phyloP scores from a whole-genome alignment of 805 yeast genomes.

The Candida fluviatilis region DNA sequence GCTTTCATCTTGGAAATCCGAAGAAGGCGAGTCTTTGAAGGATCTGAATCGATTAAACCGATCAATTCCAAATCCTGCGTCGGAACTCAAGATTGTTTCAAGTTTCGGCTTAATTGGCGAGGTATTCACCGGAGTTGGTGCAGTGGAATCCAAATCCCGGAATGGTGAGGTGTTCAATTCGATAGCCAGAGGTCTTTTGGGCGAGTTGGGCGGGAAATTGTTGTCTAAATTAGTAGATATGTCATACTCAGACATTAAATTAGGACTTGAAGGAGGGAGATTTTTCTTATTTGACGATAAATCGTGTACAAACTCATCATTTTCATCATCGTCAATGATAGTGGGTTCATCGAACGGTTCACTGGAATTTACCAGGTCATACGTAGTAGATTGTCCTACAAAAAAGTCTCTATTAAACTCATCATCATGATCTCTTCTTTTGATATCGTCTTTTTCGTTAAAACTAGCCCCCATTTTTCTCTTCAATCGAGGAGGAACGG shows the following conservation, averaged over 20 bases:
- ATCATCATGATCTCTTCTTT: constrained; percentile 25
- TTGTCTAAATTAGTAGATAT: constrained; percentile 17
- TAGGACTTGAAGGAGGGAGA: constrained; percentile 35
- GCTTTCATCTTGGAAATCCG: constrained; percentile 25
- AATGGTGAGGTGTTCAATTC: constrained; percentile 3
- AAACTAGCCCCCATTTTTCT: constrained; percentile 42
- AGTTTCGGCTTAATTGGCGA: background rate
- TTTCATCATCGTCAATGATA: constrained; percentile 14
- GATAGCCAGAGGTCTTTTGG: constrained; percentile 6
- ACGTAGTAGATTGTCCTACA: background rate
- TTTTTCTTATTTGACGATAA: background rate
- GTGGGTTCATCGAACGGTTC: constrained; percentile 17
- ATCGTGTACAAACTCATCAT: constrained; percentile 5
- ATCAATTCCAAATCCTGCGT: constrained; percentile 50
- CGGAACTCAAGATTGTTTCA: constrained; percentile 20
- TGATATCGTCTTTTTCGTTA: constrained; percentile 38
- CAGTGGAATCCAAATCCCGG: background rate
- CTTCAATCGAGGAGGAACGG: constrained; percentile 29
- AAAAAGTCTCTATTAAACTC: constrained; percentile 3
- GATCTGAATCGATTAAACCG: constrained; percentile 40
- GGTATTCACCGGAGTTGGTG: background rate
- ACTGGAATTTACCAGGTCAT: constrained; percentile 6
- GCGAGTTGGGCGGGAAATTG: constrained; percentile 25
- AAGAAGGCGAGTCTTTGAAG: constrained; percentile 24
- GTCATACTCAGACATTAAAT: constrained; percentile 28